A percentile compares a stretch with the other conserved stretches of the same genome.
Conservation (phyloP, 148 eudicot species). For the Rhododendron kiyosumense region DNA sequence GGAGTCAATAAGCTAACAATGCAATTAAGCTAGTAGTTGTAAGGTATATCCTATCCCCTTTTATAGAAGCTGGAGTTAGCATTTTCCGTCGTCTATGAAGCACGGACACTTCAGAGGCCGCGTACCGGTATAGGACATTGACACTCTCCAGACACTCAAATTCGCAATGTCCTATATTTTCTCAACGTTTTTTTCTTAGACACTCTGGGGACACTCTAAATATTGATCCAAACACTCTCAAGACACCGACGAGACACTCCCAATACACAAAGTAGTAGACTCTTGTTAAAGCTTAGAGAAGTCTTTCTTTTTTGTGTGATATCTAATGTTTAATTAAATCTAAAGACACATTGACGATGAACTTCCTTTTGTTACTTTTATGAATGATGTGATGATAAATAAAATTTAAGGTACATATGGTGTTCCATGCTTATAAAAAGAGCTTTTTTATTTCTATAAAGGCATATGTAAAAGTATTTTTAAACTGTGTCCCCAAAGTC, state of each 20-base stretch:
- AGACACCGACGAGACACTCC: not conserved
- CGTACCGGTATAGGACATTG: not conserved
- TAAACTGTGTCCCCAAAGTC: not conserved
- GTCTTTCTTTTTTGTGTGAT: not conserved
- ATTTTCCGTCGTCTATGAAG: too few relatives aligned
- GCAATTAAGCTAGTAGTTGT: not conserved
- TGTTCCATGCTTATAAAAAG: not conserved
- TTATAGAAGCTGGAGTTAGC: not conserved
- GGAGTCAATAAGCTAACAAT: not conserved
- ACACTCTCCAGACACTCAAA: not conserved
- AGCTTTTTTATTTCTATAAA: too few relatives aligned
- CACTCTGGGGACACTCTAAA: not conserved
- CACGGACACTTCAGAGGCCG: not conserved
- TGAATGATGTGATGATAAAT: not conserved
- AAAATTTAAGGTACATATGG: not conserved
- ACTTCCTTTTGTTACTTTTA: not conserved
- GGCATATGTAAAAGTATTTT: too few relatives aligned
- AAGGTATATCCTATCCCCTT: not conserved
- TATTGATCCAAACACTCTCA: too few relatives aligned
- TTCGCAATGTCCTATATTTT: not conserved
- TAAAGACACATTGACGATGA: not conserved
- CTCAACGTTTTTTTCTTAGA: not conserved
- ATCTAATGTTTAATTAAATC: too few relatives aligned
- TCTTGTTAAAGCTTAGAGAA: not conserved
- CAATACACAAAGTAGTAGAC: not conserved